These are phyloP conservation scores for Yarrowia hollandica DNA, from an alignment of 805 yeast species.

Conservation along the genomic window DNA sequence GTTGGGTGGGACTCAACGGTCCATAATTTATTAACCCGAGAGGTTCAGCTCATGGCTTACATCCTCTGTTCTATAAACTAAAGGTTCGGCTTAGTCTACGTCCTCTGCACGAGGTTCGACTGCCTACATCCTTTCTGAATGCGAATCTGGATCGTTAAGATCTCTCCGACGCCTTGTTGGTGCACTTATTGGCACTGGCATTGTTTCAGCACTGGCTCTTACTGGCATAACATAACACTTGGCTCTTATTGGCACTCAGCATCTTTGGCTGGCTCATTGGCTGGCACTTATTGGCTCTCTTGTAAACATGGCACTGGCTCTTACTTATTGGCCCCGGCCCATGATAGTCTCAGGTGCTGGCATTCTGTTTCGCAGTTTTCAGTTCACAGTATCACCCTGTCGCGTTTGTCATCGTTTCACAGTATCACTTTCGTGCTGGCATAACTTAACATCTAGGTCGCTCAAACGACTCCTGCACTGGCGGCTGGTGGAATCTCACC, in stretches of 20 bases:
- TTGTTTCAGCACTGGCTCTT: neutral
- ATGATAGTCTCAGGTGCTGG: neutral
- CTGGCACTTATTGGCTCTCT: neutral
- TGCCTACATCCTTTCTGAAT: conserved; percentile 11
- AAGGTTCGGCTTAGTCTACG: neutral
- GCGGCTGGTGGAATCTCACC: no score
- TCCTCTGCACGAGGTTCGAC: neutral
- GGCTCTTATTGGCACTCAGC: neutral
- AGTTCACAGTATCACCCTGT: conserved; percentile 1
- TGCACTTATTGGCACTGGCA: neutral
- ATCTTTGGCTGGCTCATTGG: conserved; percentile 2
- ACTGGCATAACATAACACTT: neutral
- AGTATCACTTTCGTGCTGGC: no score
- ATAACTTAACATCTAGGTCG: no score
- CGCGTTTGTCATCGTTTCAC: conserved; percentile 4
- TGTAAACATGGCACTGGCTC: neutral
- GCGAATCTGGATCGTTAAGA: neutral
- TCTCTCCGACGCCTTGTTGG: conserved; percentile 9
- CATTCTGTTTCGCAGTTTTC: neutral
- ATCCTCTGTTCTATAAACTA: neutral
- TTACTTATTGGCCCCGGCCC: conserved; percentile 1
- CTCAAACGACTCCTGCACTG: no score
- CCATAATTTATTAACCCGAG: conserved; percentile 7
- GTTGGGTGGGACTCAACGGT: neutral
- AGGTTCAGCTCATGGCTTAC: conserved; percentile 1